A percentile compares a stretch with the other conserved stretches of the same genome.
Evolutionary conservation across 139 green algal species (phyloP).

Genomic region (Auxenochlorella protothecoides): DNA sequence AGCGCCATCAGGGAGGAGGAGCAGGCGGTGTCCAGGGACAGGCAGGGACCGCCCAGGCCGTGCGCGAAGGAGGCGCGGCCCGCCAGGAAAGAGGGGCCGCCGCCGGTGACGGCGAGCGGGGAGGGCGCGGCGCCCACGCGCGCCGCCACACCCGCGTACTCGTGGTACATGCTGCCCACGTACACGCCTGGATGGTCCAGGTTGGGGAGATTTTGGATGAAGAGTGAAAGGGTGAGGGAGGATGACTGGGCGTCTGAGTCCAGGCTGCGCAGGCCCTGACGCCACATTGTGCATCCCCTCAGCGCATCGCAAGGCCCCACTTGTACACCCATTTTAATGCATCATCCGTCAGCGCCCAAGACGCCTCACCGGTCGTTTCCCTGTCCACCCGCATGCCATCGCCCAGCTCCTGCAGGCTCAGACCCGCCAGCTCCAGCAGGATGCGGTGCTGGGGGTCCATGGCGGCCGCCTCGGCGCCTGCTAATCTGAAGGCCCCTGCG

Average conservation of each 20-base stretch:
- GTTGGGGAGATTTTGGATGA: too few relatives aligned
- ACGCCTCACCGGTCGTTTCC: slow-evolving; percentile 19
- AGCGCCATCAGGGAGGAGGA: slow-evolving; percentile 55
- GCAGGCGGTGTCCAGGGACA: slow-evolving; percentile 81
- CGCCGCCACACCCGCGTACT: slow-evolving; percentile 12
- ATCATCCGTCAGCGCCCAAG: slow-evolving; percentile 3
- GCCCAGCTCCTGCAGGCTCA: neutral
- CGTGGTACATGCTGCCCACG: slow-evolving; percentile 39
- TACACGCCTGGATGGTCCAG: slow-evolving; percentile 12
- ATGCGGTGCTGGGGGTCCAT: slow-evolving; percentile 62
- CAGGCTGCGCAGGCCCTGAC: neutral
- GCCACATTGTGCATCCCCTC: too few relatives aligned
- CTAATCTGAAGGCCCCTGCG: slow-evolving; percentile 45
- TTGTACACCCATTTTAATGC: too few relatives aligned
- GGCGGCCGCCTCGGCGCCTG: slow-evolving; percentile 38
- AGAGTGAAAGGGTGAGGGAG: neutral
- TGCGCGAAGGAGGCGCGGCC: slow-evolving; percentile 64
- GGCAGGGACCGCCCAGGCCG: slow-evolving; percentile 38
- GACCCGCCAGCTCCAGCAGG: slow-evolving; percentile 24
- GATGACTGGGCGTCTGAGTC: neutral
- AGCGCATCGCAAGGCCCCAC: too few relatives aligned
- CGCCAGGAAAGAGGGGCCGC: slow-evolving; percentile 30
- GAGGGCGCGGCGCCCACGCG: neutral
- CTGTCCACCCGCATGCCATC: too few relatives aligned
- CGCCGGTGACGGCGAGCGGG: slow-evolving; percentile 18